phyloP scores from a whole-genome alignment of 805 yeast genomes.

The Candida michaelii region DNA sequence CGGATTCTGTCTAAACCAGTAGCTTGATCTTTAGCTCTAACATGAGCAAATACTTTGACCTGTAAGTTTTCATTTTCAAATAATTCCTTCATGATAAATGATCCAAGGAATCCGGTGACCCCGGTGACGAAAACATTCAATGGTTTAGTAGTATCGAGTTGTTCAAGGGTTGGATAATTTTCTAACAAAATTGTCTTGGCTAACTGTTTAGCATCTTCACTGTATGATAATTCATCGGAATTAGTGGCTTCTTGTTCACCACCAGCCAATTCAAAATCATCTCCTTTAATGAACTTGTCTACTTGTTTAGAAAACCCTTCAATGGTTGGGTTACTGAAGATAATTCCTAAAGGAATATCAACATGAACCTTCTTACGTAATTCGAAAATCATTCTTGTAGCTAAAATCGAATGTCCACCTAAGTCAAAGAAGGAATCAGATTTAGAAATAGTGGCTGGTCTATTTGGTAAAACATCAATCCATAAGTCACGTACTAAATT shows the following conservation, averaged over 20 bases:
- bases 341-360: conserved; percentile 85
- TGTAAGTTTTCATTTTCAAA: conserved; percentile 50
- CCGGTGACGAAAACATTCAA: conserved; percentile 86
- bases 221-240: conserved; percentile 47
- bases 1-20: conserved; percentile 77
- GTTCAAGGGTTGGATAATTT: conserved; percentile 46
- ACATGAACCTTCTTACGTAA: conserved; percentile 74
- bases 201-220: conserved; percentile 68
- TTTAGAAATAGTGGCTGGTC: conserved; percentile 73
- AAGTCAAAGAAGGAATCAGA: conserved; percentile 92
- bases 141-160: conserved; percentile 30
- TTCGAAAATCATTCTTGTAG: conserved; percentile 95
- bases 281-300: conserved; percentile 53
- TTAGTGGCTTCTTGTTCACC: conserved; percentile 19
- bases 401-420: conserved; percentile 97
- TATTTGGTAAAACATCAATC: conserved; percentile 80
- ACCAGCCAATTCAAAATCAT: conserved; percentile 44
- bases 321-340: conserved; percentile 88
- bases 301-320: conserved; percentile 74
- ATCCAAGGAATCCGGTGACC: conserved; percentile 93
- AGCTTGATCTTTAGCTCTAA: conserved; percentile 70
- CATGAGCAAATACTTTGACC: conserved; percentile 80
- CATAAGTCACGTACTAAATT: conserved; percentile 74
- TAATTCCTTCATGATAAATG: conserved; percentile 79
- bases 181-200: conserved; percentile 39